Evolutionary conservation across 129 eudicot species (phyloP).

Genomic region (Rutidosis leptorrhynchoides): DNA sequence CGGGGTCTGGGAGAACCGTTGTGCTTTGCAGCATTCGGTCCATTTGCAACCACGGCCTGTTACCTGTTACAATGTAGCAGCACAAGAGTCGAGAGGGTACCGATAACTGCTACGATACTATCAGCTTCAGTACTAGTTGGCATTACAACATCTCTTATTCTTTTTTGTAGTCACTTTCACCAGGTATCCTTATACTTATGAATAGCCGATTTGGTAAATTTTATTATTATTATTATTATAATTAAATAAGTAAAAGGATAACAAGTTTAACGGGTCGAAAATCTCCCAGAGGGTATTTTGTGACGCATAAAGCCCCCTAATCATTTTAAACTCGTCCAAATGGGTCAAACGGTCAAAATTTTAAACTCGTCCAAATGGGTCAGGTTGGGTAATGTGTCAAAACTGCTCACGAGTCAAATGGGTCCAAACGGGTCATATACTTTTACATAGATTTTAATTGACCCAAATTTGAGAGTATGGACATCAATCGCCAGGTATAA

Average conservation of each 20-base stretch:
- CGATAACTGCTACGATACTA: conserved; percentile 54
- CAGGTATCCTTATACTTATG: conserved; percentile 49
- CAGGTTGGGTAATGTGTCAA: no score
- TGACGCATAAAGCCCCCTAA: background rate
- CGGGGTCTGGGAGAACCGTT: conserved; percentile 89
- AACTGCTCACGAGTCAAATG: no score
- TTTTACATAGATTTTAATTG: no score
- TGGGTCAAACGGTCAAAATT: no score
- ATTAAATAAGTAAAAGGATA: background rate
- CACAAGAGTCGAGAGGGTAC: conserved; percentile 45
- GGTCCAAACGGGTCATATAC: no score
- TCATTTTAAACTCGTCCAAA: background rate
- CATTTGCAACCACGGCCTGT: conserved; percentile 86
- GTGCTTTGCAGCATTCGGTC: conserved; percentile 88
- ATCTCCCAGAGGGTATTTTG: background rate
- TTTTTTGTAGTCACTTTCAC: conserved; percentile 96
- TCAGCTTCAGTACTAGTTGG: conserved; percentile 86
- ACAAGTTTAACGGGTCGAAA: background rate
- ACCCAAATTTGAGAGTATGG: no score
- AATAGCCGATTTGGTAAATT: background rate
- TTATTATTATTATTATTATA: no score
- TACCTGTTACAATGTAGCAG: conserved; percentile 70
- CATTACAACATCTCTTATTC: conserved; percentile 76
- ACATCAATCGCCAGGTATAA: no score
- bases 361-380: no score